Conservation (phyloP, 306 rosid species). For the Bauhinia variegata region DNA sequence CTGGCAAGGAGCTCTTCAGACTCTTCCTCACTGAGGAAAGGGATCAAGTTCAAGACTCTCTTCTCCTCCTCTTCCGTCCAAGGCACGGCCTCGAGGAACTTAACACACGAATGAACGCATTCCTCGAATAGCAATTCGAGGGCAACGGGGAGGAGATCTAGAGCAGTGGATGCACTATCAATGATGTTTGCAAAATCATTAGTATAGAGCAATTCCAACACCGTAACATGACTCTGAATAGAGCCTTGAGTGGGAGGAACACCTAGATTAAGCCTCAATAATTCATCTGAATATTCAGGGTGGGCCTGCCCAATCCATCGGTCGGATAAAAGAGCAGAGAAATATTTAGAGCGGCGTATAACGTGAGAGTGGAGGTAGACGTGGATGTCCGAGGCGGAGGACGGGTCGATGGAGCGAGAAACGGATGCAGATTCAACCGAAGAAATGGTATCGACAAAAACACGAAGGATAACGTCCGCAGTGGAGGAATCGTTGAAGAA, state of each 20-base stretch:
- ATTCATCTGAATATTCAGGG: constrained; percentile 22
- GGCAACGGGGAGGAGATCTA: constrained; percentile 88
- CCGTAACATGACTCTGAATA: constrained; percentile 56
- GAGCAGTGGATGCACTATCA: constrained; percentile 54
- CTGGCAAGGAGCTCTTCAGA: constrained; percentile 75
- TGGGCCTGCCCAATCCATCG: constrained; percentile 57
- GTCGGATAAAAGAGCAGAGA: constrained; percentile 81
- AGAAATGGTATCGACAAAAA: constrained; percentile 49
- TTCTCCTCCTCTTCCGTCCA: constrained; percentile 90
- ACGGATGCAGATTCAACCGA: constrained; percentile 43
- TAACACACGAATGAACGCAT: constrained; percentile 70
- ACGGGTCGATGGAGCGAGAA: constrained; percentile 34
- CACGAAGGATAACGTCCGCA: constrained; percentile 74
- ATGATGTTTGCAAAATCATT: constrained; percentile 55
- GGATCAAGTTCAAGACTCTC: constrained; percentile 64
- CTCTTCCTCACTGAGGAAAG: constrained; percentile 72
- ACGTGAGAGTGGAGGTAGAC: constrained; percentile 70
- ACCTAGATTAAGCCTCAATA: constrained; percentile 51
- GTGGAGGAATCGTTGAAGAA: constrained; percentile 64
- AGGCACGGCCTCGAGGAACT: constrained; percentile 84
- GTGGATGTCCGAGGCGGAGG: constrained; percentile 47
- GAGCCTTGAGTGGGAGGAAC: constrained; percentile 51
- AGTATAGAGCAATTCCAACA: constrained; percentile 68
- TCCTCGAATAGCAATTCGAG: constrained; percentile 81
- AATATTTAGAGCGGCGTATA: constrained; percentile 78